Percentiles rank a stretch among this genome's conserved stretches.
These are phyloP conservation scores for Poa pratensis DNA, from an alignment of 176 grass and related monocot genomes.

Conservation along the genomic window DNA sequence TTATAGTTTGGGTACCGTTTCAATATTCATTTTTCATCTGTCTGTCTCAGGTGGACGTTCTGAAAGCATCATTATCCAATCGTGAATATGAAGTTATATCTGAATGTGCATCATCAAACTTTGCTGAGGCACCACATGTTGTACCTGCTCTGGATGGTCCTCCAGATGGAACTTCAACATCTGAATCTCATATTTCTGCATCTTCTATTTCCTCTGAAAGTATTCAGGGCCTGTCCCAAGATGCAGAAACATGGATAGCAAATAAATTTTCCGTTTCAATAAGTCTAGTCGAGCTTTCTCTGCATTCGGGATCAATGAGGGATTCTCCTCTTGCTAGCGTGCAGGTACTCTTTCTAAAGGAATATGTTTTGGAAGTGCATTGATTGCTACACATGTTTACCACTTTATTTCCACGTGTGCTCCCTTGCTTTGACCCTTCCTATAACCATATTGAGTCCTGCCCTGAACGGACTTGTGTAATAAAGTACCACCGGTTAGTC, in stretches of 20 bases:
- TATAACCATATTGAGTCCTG: constrained; percentile 25
- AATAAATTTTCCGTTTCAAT: constrained; percentile 73
- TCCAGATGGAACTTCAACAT: constrained; percentile 46
- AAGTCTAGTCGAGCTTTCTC: constrained; percentile 87
- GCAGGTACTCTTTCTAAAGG: constrained; percentile 56
- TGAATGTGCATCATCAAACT: constrained; percentile 90
- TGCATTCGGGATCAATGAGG: constrained; percentile 83
- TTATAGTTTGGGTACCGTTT: constrained; percentile 14
- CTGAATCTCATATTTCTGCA: constrained; percentile 45
- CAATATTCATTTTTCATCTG: constrained; percentile 34
- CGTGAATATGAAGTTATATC: constrained; percentile 92
- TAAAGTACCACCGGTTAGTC: not conserved
- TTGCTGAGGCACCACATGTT: constrained; percentile 75
- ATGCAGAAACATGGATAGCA: constrained; percentile 70
- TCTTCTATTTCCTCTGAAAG: constrained; percentile 62
- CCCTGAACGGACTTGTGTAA: not conserved
- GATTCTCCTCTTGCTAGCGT: constrained; percentile 88
- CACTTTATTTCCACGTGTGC: constrained; percentile 24
- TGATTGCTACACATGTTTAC: constrained; percentile 28
- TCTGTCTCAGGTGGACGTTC: constrained; percentile 70
- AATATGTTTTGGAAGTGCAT: constrained; percentile 34
- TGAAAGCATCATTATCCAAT: constrained; percentile 93
- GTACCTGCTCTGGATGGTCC: constrained; percentile 71
- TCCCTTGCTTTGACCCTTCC: not conserved
- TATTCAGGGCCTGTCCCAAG: constrained; percentile 45